phyloP scores from a whole-genome alignment of 441 rosid species.

The Viola pubescens region DNA sequence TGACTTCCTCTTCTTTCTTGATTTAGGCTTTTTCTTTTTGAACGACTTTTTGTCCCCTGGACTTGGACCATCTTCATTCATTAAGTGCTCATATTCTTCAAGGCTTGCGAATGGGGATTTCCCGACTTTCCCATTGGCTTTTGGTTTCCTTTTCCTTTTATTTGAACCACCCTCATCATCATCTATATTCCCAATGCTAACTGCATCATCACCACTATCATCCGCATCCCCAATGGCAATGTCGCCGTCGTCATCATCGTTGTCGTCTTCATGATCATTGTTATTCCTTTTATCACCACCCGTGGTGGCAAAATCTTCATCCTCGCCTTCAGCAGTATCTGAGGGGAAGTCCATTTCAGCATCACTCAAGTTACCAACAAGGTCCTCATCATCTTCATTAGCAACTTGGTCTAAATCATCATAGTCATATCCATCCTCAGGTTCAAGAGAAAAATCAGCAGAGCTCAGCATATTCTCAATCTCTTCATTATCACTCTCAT shows the following conservation, averaged over 20 bases:
- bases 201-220: constrained; percentile 36
- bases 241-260: constrained; percentile 30
- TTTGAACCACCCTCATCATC: constrained; percentile 28
- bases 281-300: constrained; percentile 22
- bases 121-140: constrained; percentile 30
- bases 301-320: constrained; percentile 29
- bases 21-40: constrained; percentile 21
- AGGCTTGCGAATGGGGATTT: constrained; percentile 77
- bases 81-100: constrained; percentile 76
- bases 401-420: constrained; percentile 69
- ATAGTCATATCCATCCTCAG: constrained; percentile 63
- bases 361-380: constrained; percentile 55
- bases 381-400: constrained; percentile 62
- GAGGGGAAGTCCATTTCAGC: constrained; percentile 44
- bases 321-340: constrained; percentile 37
- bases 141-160: constrained; percentile 37
- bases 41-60: constrained; percentile 22
- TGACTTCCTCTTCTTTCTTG: constrained; percentile 33
- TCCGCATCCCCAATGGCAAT: constrained; percentile 30
- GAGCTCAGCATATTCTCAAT: constrained; percentile 70
- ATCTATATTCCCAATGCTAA: constrained; percentile 29
- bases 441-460: constrained; percentile 43
- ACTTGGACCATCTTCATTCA: constrained; percentile 29
- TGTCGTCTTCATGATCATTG: too few relatives aligned
- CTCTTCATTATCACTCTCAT: constrained; percentile 89